phyloP scores from a whole-genome alignment of 2,329 filamentous ascomycete species.

The Scytalidium sp. region DNA sequence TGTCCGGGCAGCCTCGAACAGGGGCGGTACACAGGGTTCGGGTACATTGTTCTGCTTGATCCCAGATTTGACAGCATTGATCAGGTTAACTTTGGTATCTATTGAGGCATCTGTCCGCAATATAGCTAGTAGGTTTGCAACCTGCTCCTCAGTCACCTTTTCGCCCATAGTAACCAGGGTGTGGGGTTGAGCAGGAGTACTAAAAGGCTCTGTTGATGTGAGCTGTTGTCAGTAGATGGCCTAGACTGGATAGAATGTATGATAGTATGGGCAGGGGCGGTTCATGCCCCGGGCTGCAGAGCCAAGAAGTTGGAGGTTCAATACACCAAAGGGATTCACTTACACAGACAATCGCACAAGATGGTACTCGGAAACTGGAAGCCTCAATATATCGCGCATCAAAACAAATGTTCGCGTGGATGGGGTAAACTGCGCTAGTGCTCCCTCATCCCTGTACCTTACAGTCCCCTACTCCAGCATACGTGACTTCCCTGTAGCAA shows the following conservation, averaged over 20 bases:
- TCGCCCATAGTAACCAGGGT: conserved; percentile 43
- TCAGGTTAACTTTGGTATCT: conserved; percentile 67
- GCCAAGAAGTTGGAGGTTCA: background rate
- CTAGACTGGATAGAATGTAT: background rate
- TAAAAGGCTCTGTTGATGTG: conserved; percentile 13
- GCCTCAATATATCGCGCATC: background rate
- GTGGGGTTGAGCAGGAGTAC: conserved; percentile 3
- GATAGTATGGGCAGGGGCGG: background rate
- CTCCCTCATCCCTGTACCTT: background rate
- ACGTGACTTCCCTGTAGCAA: no score
- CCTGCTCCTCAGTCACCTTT: conserved; percentile 57
- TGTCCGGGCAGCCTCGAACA: conserved; percentile 79
- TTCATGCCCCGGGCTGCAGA: background rate
- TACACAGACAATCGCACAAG: background rate
- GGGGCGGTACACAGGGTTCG: conserved; percentile 63
- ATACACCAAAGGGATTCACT: background rate
- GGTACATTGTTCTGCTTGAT: conserved; percentile 94
- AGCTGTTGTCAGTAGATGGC: conserved; percentile 9
- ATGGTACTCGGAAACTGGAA: background rate
- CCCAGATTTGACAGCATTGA: conserved; percentile 76
- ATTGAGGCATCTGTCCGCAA: conserved; percentile 61
- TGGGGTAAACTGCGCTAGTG: background rate
- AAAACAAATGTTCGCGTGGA: background rate
- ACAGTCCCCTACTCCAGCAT: no score
- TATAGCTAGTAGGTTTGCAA: conserved; percentile 49